A percentile compares a stretch with the other conserved stretches of the same genome.
Evolutionary conservation across 2,329 filamentous ascomycete genomes (phyloP).

Genomic region (Xylaria sp.): DNA sequence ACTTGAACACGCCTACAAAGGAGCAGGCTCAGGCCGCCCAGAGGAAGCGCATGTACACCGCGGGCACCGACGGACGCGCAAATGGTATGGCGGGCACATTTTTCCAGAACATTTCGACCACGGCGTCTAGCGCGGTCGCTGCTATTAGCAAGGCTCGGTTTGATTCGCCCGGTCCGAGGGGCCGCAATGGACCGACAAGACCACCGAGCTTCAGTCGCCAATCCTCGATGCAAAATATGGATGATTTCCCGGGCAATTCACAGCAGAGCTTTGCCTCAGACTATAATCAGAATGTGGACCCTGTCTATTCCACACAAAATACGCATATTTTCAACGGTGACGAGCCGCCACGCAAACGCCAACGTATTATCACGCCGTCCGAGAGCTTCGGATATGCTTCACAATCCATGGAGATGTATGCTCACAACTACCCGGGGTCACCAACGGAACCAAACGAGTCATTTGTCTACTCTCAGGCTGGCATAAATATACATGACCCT

Average conservation of each 20-base stretch:
- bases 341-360: slow-evolving; percentile 86
- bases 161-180: slow-evolving; percentile 82
- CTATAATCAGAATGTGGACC: slow-evolving; percentile 77
- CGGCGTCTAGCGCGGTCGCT: slow-evolving; percentile 90
- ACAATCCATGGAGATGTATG: slow-evolving; percentile 60
- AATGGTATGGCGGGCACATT: slow-evolving; percentile 83
- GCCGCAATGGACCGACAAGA: slow-evolving; percentile 70
- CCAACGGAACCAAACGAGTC: slow-evolving; percentile 85
- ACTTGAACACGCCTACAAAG: slow-evolving; percentile 94
- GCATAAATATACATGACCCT: slow-evolving; percentile 60
- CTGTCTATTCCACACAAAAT: slow-evolving; percentile 72
- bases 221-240: slow-evolving; percentile 75
- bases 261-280: slow-evolving; percentile 86
- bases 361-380: slow-evolving; percentile 66
- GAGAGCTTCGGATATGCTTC: slow-evolving; percentile 65
- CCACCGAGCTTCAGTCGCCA: slow-evolving; percentile 77
- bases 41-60: slow-evolving; percentile 90
- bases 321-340: slow-evolving; percentile 63
- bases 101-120: slow-evolving; percentile 96
- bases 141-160: slow-evolving; percentile 97
- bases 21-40: slow-evolving; percentile 98
- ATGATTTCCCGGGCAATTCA: slow-evolving; percentile 76
- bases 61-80: slow-evolving; percentile 73
- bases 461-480: slow-evolving; percentile 71
- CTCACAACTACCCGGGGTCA: slow-evolving; percentile 70